These are phyloP conservation scores for Boletus patriciae DNA, from an alignment of 768 basidiomycete species.

Conservation along the genomic window DNA sequence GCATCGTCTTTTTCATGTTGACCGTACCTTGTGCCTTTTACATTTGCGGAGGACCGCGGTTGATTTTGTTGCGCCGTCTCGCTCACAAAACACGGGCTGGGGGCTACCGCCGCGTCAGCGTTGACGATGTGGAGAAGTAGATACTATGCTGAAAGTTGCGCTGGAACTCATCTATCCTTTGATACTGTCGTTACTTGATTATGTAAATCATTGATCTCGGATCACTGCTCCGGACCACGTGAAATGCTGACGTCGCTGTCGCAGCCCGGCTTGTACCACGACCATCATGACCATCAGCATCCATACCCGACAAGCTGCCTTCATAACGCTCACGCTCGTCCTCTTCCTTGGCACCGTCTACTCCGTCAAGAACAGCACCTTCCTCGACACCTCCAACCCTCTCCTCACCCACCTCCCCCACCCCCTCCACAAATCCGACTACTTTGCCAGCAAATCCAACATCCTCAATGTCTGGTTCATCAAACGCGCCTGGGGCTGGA, in stretches of 20 bases:
- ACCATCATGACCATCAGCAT: constrained; percentile 20
- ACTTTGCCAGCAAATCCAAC: constrained; percentile 82
- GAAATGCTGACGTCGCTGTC: neutral
- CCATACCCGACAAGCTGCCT: constrained; percentile 32
- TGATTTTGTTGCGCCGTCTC: constrained; percentile 37
- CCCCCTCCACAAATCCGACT: constrained; percentile 58
- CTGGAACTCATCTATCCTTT: too few species aligned
- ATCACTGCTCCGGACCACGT: neutral
- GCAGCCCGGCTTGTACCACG: neutral
- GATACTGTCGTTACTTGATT: too few species aligned
- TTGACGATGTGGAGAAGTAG: constrained; percentile 53
- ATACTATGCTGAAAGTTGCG: neutral
- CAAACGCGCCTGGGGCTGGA: constrained; percentile 93
- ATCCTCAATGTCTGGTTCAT: constrained; percentile 83
- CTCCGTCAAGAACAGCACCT: constrained; percentile 63
- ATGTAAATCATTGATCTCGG: too few species aligned
- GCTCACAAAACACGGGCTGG: constrained; percentile 37
- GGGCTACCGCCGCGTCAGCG: constrained; percentile 47
- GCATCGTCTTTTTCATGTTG: constrained; percentile 40
- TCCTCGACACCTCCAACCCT: constrained; percentile 84
- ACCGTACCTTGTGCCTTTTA: constrained; percentile 46
- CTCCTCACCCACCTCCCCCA: constrained; percentile 68
- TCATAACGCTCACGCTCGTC: constrained; percentile 45
- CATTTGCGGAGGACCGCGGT: constrained; percentile 44
- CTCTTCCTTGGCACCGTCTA: constrained; percentile 63